Percentiles rank a stretch among this genome's conserved stretches.
Conservation (phyloP, 805 yeast genomes). For the Clavispora santaluciae region DNA sequence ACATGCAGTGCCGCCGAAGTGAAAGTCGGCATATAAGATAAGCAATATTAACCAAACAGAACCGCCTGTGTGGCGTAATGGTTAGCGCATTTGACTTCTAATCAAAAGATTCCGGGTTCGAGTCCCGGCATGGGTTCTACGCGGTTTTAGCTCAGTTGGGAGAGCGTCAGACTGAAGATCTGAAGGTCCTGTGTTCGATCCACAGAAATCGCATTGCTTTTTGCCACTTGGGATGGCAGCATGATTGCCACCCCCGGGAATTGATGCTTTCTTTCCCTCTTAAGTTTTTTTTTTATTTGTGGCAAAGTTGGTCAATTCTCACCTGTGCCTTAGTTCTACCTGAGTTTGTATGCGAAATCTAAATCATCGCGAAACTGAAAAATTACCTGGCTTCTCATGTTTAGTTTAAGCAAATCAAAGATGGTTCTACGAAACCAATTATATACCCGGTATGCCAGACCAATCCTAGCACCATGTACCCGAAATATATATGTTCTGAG, state of each 20-base stretch:
- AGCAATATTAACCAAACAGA: neutral
- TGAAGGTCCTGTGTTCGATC: slow-evolving; percentile 24
- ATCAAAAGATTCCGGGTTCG: slow-evolving; percentile 21
- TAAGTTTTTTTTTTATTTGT: neutral
- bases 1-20: too few species aligned
- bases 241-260: too few species aligned
- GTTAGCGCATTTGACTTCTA: slow-evolving; percentile 20
- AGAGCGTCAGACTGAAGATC: slow-evolving; percentile 24
- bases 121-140: slow-evolving; percentile 19
- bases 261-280: too few species aligned
- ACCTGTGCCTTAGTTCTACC: too few species aligned
- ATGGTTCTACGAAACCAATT: neutral
- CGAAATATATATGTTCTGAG: slow-evolving; percentile 12
- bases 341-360: neutral
- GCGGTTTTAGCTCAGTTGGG: slow-evolving; percentile 22
- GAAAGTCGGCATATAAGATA: too few species aligned
- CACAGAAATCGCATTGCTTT: slow-evolving; percentile 19
- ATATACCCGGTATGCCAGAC: neutral
- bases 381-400: neutral
- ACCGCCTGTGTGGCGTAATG: slow-evolving; percentile 19
- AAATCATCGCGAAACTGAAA: neutral
- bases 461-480: neutral
- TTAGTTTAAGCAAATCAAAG: neutral
- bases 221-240: too few species aligned
- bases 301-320: too few species aligned